Evolutionary conservation across 129 eudicot species (phyloP), one percentile per base, ranked within the genome.

Genomic region (Scalesia atractyloides): DNA sequence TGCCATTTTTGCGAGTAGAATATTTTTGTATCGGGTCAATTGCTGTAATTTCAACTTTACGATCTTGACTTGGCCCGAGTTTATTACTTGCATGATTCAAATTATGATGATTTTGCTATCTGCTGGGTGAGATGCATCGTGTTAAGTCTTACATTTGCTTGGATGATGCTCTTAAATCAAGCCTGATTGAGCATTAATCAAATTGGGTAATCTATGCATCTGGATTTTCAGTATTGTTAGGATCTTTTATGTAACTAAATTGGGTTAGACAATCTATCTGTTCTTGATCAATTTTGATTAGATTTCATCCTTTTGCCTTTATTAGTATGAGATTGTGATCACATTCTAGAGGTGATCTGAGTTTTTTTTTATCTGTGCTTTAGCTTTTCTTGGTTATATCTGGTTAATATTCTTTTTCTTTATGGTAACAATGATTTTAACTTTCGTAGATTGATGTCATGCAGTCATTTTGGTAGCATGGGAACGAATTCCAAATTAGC

Each of bases 131-230:
- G 22, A 41, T 76, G 0, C 22, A 6, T 6, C 12, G n/a, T 20
- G 5, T 60, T 36, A 36, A 14, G 12, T 26, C n/a, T 74, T 13
- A 0, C n/a, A 3, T 50, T 49, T 5, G 14, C 49, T 74, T 37
- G 79, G 72, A 64, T 64, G 65, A 52, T 74, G 46, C 51, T 73
- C 16, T 72, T 64, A 19, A 30, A 2, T 1, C 54, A 10, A 57
- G 22, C 56, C 2, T 54, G 22, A 15, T 26, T 53, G 5, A 46
- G 20, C 19, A 22, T 37, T 24, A 17, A 37, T 66, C 68, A 16
- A 19, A 46, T 46, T 67, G 61, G 3, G 69, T 67, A 59, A 22
- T 54, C 15, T 49, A 15, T 64, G 52, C 39, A 4, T 67, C 26
- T 50, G 30, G 62, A 73, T 16, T 74, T 73, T 73, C 13, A 3